Evolutionary conservation across 495 filamentous ascomycete species (phyloP).

Genomic region (Talaromyces borbonicus): DNA sequence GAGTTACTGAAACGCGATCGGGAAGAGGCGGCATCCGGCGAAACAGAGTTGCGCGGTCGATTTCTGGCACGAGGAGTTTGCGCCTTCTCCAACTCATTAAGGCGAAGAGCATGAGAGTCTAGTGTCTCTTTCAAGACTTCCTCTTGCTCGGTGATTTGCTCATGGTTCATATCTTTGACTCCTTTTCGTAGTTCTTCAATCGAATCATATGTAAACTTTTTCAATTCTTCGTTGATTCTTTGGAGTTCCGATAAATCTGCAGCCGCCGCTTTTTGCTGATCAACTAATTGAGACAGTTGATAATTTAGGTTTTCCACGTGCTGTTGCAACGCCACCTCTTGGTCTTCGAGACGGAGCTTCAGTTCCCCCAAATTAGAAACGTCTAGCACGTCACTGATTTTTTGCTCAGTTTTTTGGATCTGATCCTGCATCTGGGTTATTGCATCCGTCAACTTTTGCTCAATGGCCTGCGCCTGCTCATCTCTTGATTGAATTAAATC

Average conservation of each 20-base stretch:
- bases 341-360: not conserved
- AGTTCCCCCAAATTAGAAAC: not conserved
- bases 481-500: not conserved
- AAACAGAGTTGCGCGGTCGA: not conserved
- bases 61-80: not conserved
- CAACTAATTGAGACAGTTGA: not conserved
- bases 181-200: not conserved
- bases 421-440: conserved; percentile 10
- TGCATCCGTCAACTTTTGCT: conserved; percentile 5
- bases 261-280: not conserved
- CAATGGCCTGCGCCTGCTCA: not conserved
- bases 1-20: not conserved
- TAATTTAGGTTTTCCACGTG: not conserved
- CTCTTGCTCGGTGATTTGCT: not conserved
- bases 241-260: not conserved
- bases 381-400: conserved; percentile 3
- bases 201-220: not conserved
- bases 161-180: not conserved
- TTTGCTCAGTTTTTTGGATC: conserved; percentile 9
- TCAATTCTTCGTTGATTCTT: not conserved
- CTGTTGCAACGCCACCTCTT: not conserved
- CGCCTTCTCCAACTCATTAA: not conserved
- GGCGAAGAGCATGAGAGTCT: not conserved
- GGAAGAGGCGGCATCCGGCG: not conserved
- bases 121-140: not conserved